Evolutionary conservation across 768 basidiomycete genomes (phyloP), one percentile per base, ranked within the genome.

Genomic region (Podaxis carcinomalis): DNA sequence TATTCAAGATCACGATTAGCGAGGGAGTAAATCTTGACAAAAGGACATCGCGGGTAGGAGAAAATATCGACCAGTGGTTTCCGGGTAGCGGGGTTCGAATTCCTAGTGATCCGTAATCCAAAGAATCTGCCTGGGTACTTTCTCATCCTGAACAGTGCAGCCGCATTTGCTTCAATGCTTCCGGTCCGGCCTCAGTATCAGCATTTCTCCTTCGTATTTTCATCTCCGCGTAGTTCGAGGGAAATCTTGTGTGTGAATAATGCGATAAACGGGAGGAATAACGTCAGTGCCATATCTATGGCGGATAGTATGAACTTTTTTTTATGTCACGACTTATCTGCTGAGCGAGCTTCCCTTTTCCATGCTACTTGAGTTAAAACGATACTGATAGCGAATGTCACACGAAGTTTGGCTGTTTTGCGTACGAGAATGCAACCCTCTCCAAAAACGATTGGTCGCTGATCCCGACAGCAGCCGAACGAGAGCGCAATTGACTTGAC

Each of bases 211-310:
- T 40, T 32, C 47, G 32, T 14, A 11, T 37, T 53, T 54, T 61
- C 46, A 61, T 61, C 59, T 61, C 59, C 42, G 59, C 57, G 59
- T 50, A 13, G 32, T 23, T 55, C 59, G 52, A 61, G 42, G 42
- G 51, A 53, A 40, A 60, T 60, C 59, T 61, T 16, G 16, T 32
- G 4, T 32, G 4, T 21, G 3, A 37, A 21, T 13, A n/a, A 50
- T 27, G 52, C 32, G 32, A 36, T 3, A 19, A 21, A 49, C 23
- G 25, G 47, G 23, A 23, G 14, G 11, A 5, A 28, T 28, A 39
- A 23, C 14, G 23, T 32, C 50, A 50, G 32, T 4, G 19, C 11
- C 19, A 19, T 36, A 14, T 9, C 3, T 35, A 36, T 54, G 13
- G 10, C 36, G 0, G 16, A 13, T 19, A 25, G 21, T 19, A 9